phyloP scores from a whole-genome alignment of 2,329 filamentous ascomycete genomes.

The Stromatinia cepivora region DNA sequence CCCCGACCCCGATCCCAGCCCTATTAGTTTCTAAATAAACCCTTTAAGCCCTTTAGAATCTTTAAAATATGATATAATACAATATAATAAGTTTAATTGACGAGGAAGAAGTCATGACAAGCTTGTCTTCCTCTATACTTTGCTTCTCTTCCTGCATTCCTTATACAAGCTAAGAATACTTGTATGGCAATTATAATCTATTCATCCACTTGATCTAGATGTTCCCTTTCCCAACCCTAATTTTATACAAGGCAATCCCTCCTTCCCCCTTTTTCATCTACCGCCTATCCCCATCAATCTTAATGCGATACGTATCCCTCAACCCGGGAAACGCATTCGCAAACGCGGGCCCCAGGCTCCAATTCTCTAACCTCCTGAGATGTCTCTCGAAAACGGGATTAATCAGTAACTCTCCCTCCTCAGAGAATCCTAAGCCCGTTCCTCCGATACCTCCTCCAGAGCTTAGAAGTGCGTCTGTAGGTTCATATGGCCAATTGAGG shows the following conservation, averaged over 20 bases:
- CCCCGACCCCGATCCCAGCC: too few relatives aligned
- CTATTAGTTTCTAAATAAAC: too few relatives aligned
- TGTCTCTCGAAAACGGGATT: constrained; percentile 87
- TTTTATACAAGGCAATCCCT: not conserved
- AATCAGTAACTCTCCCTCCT: constrained; percentile 66
- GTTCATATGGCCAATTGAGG: constrained; percentile 83
- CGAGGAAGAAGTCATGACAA: too few relatives aligned
- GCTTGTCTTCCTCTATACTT: too few relatives aligned
- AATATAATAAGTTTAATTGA: too few relatives aligned
- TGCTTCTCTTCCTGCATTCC: not conserved
- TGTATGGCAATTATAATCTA: not conserved
- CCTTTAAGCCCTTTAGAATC: too few relatives aligned
- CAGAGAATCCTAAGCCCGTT: constrained; percentile 41
- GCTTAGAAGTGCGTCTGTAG: constrained; percentile 65
- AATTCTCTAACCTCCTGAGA: constrained; percentile 72
- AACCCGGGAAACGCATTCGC: constrained; percentile 62
- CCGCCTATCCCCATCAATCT: constrained; percentile 35
- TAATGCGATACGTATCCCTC: constrained; percentile 45
- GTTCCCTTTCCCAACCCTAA: not conserved
- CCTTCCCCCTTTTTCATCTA: not conserved
- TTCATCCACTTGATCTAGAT: not conserved
- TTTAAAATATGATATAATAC: too few relatives aligned
- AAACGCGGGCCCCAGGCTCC: constrained; percentile 74
- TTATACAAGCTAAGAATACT: not conserved
- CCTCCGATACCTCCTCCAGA: constrained; percentile 63